Evolutionary conservation across 495 filamentous ascomycete species (phyloP).

Genomic region (Penicillium canescens): DNA sequence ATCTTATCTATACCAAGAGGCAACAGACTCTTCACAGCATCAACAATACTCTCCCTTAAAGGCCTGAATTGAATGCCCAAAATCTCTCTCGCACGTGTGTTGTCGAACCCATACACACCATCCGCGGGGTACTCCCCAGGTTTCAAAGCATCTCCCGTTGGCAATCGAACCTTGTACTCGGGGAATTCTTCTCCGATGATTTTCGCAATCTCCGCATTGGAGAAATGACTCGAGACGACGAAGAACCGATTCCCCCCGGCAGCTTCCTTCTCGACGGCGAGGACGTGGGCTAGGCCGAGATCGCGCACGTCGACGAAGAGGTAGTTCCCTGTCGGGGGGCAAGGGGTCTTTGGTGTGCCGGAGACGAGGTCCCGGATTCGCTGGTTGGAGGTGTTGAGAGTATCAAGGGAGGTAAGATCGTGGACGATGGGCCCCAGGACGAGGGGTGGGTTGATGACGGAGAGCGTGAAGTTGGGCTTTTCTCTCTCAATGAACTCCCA

Average conservation of each 20-base stretch:
- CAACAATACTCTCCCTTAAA: slow-evolving; percentile 48
- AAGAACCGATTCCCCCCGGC: slow-evolving; percentile 65
- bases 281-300: slow-evolving; percentile 58
- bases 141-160: slow-evolving; percentile 33
- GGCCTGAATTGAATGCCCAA: slow-evolving; percentile 49
- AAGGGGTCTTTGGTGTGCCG: slow-evolving; percentile 54
- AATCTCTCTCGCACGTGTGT: slow-evolving; percentile 42
- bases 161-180: slow-evolving; percentile 51
- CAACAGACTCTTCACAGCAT: slow-evolving; percentile 40
- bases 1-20: background rate
- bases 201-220: slow-evolving; percentile 54
- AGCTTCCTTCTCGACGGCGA: slow-evolving; percentile 55
- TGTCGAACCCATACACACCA: slow-evolving; percentile 42
- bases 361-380: slow-evolving; percentile 47
- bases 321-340: slow-evolving; percentile 49
- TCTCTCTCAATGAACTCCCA: slow-evolving; percentile 67
- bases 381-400: slow-evolving; percentile 60
- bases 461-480: slow-evolving; percentile 61
- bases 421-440: slow-evolving; percentile 60
- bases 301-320: slow-evolving; percentile 60
- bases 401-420: slow-evolving; percentile 47
- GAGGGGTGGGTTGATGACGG: slow-evolving; percentile 62
- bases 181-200: slow-evolving; percentile 60
- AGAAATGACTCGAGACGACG: slow-evolving; percentile 52
- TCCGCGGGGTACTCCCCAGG: slow-evolving; percentile 41